Conservation (phyloP, 2,329 filamentous ascomycete genomes). For the Emergomyces orientalis region DNA sequence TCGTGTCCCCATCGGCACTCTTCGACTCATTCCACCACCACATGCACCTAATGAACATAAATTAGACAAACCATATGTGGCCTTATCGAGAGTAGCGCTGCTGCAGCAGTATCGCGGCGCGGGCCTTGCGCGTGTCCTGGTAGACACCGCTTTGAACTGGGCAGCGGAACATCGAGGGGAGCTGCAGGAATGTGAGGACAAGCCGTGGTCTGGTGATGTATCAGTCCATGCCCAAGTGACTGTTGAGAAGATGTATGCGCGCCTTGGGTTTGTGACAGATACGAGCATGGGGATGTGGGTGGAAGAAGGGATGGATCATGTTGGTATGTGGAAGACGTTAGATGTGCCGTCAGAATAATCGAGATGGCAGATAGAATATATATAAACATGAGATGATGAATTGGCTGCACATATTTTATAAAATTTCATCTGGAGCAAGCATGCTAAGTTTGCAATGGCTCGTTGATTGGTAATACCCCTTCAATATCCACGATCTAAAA, state of each 20-base stretch:
- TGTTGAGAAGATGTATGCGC: constrained; percentile 57
- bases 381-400: background rate
- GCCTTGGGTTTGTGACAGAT: constrained; percentile 65
- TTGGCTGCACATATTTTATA: background rate
- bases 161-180: constrained; percentile 50
- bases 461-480: background rate
- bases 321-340: constrained; percentile 67
- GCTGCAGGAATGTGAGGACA: constrained; percentile 35
- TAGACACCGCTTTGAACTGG: constrained; percentile 61
- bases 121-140: constrained; percentile 51
- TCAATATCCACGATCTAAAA: too few relatives aligned
- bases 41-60: constrained; percentile 50
- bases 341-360: constrained; percentile 9
- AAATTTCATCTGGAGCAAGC: background rate
- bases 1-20: constrained; percentile 56
- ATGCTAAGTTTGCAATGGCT: background rate
- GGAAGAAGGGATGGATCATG: constrained; percentile 75
- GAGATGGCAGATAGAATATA: background rate
- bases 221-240: constrained; percentile 69
- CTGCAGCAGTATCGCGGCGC: constrained; percentile 55
- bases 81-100: constrained; percentile 70
- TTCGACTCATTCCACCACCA: constrained; percentile 74
- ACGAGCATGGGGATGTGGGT: constrained; percentile 65
- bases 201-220: constrained; percentile 61
- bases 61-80: constrained; percentile 66